Conservation (phyloP, 352 stramenopile genomes). For the Phytophthora citrophthora region DNA sequence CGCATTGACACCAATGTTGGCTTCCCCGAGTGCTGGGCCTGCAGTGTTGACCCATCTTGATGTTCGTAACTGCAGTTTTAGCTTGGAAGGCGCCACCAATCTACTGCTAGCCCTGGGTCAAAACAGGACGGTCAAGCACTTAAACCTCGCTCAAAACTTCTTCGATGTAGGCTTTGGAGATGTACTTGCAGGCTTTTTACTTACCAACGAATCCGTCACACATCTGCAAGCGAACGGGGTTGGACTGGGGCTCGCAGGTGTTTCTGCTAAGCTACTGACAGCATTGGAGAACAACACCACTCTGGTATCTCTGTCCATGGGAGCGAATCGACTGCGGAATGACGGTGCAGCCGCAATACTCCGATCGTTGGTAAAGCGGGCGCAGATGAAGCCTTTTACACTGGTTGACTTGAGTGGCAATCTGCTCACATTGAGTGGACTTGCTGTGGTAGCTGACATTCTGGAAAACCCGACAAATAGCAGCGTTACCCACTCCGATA, state of each 20-base stretch:
- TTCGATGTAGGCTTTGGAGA: slow-evolving; percentile 70
- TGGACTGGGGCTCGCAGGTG: slow-evolving; percentile 57
- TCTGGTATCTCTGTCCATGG: slow-evolving; percentile 62
- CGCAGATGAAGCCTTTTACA: slow-evolving; percentile 42
- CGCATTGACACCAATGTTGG: slow-evolving; percentile 69
- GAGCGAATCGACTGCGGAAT: slow-evolving; percentile 75
- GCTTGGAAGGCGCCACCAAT: slow-evolving; percentile 63
- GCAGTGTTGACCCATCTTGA: slow-evolving; percentile 63
- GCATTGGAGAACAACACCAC: slow-evolving; percentile 59
- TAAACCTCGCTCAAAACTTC: slow-evolving; percentile 83
- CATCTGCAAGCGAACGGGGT: slow-evolving; percentile 70
- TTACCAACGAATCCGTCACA: slow-evolving; percentile 57
- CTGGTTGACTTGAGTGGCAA: slow-evolving; percentile 79
- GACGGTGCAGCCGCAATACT: slow-evolving; percentile 55
- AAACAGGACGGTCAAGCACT: slow-evolving; percentile 58
- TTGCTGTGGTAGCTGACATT: slow-evolving; percentile 48
- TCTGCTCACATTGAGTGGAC: slow-evolving; percentile 59
- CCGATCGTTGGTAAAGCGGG: slow-evolving; percentile 54
- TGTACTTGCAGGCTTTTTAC: slow-evolving; percentile 68
- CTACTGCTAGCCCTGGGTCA: slow-evolving; percentile 60
- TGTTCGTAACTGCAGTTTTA: slow-evolving; percentile 70
- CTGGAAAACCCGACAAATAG: slow-evolving; percentile 26
- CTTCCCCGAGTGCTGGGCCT: slow-evolving; percentile 24
- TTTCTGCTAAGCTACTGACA: slow-evolving; percentile 49
- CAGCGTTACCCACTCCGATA: neutral